Base-by-base conservation (phyloP, 768 basidiomycete species). In the Russula virescens region DNA sequence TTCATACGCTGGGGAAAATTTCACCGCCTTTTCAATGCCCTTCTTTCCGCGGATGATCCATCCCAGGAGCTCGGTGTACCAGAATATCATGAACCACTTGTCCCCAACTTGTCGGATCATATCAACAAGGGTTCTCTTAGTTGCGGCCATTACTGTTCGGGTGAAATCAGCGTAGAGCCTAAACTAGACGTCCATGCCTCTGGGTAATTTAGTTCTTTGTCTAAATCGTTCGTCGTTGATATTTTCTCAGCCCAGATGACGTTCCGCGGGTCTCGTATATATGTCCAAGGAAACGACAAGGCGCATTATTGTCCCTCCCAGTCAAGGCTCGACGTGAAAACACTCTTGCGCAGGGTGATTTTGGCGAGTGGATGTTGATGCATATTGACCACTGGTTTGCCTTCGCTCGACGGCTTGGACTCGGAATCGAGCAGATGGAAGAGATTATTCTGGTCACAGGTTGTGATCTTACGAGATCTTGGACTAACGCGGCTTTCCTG, bases 231-330 rank as follows among this genome's bases (percentile, higher is more conserved):
- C 11, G 9, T 23, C 9, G 13, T 31, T 52, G 42, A 60, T 28
- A 52, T 25, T 35, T 0, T 52, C 6, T 26, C 18, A 60, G 60
- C 3, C 60, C 51, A 18, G n/a, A 43, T 3, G 51, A 31, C 5
- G 7, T 19, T 3, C 34, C 13, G 8, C 31, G 47, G 23, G 46
- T 55, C 53, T 47, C 52, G 25, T 61, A 48, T 34, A 2, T 1
- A 1, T 54, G 53, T n/a, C 3, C 18, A 10, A 40, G 23, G 5
- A 48, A 7, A 14, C 14, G 18, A 10, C 2, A 19, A 4, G 60
- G 52, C 47, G 60, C 60, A 28, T 13, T 61, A n/a, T 40, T 55
- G n/a, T 54, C 8, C 58, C 35, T 58, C 5, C 58, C 48, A 28
- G 48, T 58, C 1, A 25, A 28, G 2, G 48, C 19, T 50, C 25